Base-by-base conservation (phyloP, 208 protist genomes). In the Porcisia deanei region DNA sequence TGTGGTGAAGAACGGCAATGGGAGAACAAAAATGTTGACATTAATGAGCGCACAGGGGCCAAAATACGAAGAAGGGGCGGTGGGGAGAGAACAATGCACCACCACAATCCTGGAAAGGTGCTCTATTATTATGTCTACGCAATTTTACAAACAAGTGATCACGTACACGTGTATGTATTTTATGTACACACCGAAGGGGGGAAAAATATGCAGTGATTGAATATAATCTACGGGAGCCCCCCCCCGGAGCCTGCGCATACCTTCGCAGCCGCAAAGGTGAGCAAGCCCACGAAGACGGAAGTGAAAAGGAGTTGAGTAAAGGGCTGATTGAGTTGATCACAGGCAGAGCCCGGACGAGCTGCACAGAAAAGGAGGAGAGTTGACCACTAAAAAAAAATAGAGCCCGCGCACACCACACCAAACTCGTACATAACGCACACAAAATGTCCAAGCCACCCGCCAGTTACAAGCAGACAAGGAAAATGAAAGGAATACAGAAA, bases 61-160 rank as follows among this genome's bases (percentile, higher is more conserved):
- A 60, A 16, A 77, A 67, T 25, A 68, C 43, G 58, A 30, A 30
- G 30, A 66, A 65, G 22, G n/a, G 57, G 47, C 47, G 10, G 47
- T 30, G 30, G 30, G 30, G 34, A 64, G 49, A 53, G 5, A 68
- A 54, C 37, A 20, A 43, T 18, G 49, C 45, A 45, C 49, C 55
- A 45, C 57, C 14, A 20, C 37, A 49, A 1, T 61, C 54, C 7
- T n/a, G n/a, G 9, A n/a, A 65, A 34, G 10, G 14, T n/a, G 43
- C 22, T 52, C 43, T 63, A n/a, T 60, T 20, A 30, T 52, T 52
- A 0, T 30, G 30, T 30, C 0, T 43, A 59, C 6, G 34, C 54
- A 22, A 20, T n/a, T 49, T 10, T 20, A 49, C 34, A 10, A 52
- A 5, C 5, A 52, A 22, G 22, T 20, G 22, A 10, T 45, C 39